Conservation (phyloP, 495 filamentous ascomycete genomes). For the Aspergillus bertholletiae region DNA sequence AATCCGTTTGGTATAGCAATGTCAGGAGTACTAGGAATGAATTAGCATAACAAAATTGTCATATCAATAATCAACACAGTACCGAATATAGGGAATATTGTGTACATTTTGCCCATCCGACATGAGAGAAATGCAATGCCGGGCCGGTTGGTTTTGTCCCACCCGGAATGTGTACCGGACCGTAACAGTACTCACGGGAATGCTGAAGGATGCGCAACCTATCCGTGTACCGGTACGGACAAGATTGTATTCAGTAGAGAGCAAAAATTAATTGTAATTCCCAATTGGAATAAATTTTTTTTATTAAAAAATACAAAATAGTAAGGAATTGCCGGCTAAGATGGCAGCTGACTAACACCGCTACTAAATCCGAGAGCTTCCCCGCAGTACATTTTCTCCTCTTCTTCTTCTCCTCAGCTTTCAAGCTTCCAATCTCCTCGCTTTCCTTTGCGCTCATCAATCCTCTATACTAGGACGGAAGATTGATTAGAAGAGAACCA, state of each 20-base stretch:
- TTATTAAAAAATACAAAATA: background rate
- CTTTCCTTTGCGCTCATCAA: background rate
- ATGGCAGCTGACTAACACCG: background rate
- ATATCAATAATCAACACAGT: background rate
- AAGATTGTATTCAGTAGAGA: background rate
- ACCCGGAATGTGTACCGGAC: constrained; percentile 9
- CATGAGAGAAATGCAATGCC: background rate
- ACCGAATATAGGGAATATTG: background rate
- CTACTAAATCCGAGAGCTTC: constrained; percentile 6
- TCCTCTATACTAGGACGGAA: background rate
- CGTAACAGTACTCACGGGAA: background rate
- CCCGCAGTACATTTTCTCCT: constrained; percentile 2
- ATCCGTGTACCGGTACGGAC: background rate
- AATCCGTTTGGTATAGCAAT: background rate
- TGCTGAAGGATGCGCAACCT: background rate
- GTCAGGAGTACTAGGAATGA: background rate
- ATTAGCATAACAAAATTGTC: background rate
- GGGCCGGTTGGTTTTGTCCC: constrained; percentile 13
- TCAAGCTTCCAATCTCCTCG: background rate
- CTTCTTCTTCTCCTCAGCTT: constrained; percentile 9
- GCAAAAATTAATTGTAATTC: background rate
- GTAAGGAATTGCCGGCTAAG: background rate
- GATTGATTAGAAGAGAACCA: background rate
- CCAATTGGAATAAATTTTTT: background rate
- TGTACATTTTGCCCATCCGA: background rate